phyloP scores from a whole-genome alignment of 768 basidiomycete species.

The Leccinellum albellum region DNA sequence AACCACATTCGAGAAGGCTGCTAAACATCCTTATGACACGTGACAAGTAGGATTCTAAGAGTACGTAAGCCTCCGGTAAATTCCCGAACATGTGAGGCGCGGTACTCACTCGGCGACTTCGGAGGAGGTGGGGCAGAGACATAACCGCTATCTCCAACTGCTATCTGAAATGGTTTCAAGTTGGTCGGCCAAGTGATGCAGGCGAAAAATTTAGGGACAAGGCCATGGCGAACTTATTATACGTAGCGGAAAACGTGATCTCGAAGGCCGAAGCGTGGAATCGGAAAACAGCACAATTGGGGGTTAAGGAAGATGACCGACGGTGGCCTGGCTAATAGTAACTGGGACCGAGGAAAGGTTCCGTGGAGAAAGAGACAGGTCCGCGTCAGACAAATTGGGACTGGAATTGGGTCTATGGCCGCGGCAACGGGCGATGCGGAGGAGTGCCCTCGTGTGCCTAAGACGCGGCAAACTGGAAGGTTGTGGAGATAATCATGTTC shows the following conservation, averaged over 20 bases:
- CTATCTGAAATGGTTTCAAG: too few relatives aligned
- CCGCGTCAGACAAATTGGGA: neutral
- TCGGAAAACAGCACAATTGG: neutral
- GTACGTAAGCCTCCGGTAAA: slow-evolving; percentile 12
- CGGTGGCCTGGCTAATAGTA: neutral
- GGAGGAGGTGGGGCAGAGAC: neutral
- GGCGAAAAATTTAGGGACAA: neutral
- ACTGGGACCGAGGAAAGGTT: slow-evolving; percentile 2
- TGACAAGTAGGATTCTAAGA: neutral
- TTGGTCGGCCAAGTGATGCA: neutral
- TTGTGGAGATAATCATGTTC: slow-evolving; percentile 19
- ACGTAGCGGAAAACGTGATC: neutral
- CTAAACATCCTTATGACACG: too few relatives aligned
- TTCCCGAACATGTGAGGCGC: neutral
- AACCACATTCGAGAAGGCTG: neutral
- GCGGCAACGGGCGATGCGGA: slow-evolving; percentile 1
- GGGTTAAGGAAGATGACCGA: slow-evolving; percentile 8
- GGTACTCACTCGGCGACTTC: neutral
- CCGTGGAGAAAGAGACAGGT: slow-evolving; percentile 1
- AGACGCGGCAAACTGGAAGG: neutral
- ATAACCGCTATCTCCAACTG: too few relatives aligned
- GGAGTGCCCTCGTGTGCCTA: slow-evolving; percentile 1
- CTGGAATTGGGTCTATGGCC: neutral
- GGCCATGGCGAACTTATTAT: neutral
- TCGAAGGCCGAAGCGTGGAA: neutral